These are phyloP conservation scores for Metschnikowia picachoensis DNA, from an alignment of 805 yeast species.

Conservation along the genomic window DNA sequence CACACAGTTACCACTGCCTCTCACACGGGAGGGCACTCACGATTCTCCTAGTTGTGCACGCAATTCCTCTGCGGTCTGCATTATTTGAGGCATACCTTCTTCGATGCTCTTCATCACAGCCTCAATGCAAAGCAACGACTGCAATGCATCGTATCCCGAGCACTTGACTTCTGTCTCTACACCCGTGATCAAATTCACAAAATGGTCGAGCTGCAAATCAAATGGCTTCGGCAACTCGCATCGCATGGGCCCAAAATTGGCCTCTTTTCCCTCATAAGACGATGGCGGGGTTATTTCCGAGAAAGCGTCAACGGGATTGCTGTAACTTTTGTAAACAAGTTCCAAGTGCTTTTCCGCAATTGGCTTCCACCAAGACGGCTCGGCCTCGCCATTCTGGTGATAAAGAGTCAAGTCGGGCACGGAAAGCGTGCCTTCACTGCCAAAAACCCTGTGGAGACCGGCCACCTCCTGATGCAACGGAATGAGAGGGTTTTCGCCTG, in stretches of 20 bases:
- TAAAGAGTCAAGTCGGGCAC: slow-evolving; percentile 39
- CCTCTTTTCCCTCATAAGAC: slow-evolving; percentile 24
- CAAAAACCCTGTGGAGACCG: slow-evolving; percentile 39
- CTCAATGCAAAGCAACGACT: slow-evolving; percentile 33
- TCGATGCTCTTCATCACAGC: slow-evolving; percentile 32
- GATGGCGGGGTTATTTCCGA: slow-evolving; percentile 28
- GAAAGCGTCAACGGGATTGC: slow-evolving; percentile 2
- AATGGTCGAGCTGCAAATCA: slow-evolving; percentile 38
- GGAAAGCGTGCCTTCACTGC: slow-evolving; percentile 36
- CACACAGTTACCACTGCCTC: no score
- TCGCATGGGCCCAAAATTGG: slow-evolving; percentile 5
- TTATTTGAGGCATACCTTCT: slow-evolving; percentile 26
- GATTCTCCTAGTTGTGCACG: slow-evolving; percentile 1
- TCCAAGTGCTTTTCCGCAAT: slow-evolving; percentile 21
- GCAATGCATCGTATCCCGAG: slow-evolving; percentile 32
- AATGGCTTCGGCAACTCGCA: slow-evolving; percentile 27
- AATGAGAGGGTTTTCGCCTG: slow-evolving; percentile 42
- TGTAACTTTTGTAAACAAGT: not conserved
- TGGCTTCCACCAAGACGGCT: slow-evolving; percentile 29
- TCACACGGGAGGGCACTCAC: no score
- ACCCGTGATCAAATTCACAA: slow-evolving; percentile 32
- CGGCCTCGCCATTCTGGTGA: slow-evolving; percentile 25
- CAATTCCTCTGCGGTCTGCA: slow-evolving; percentile 5
- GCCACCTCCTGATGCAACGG: slow-evolving; percentile 28
- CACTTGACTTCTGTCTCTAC: slow-evolving; percentile 26